Base-by-base conservation (phyloP, 2,329 filamentous ascomycete genomes). In the Fusarium xylarioides region DNA sequence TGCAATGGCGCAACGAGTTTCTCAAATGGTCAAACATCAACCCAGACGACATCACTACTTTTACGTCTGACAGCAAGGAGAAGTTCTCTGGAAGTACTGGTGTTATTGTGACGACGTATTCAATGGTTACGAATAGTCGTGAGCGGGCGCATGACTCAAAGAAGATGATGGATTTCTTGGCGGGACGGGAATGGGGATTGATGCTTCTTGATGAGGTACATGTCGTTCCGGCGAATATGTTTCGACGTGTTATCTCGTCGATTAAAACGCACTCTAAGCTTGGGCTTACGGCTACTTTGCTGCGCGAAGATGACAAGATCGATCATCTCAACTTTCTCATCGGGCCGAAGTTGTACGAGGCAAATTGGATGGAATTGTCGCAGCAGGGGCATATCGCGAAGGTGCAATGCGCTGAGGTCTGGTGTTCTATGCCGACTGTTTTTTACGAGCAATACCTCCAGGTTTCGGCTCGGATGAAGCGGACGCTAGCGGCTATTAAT, bases 371-470 rank as follows among this genome's bases (percentile, higher is more conserved):
- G 91, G 96, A 99, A 81, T 88, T 99, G 35, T 96, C 95, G 1
- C 94, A 98, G 78, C 95, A 98, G 82, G 96, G 96, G 1, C 95
- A 98, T 80, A 99, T 99, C 80, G 96, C 96, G 35, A 92, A 94
- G 75, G 96, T 99, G 4, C 96, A 99, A 81, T 99, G 96, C 81
- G 96, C 96, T 12, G 96, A 99, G 82, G 96, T 99, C 10, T 99
- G 96, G 96, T 99, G 96, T 79, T 94, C 95, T 4, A 99, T 99
- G 96, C 97, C 96, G 0, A 96, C 95, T 0, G 96, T 98, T 76
- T 99, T 99, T 80, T 98, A 98, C 81, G 92, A 94, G n/a, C 94
- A 98, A 80, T 99, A 98, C 82, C 89, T 98, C 63, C 89, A 90
- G 68, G 91, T 90, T 10, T 90, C 90, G 18, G 81, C 84, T 3